phyloP scores from a whole-genome alignment of 1,139 yeast genomes.

The Nakaseomyces bracarensis region DNA sequence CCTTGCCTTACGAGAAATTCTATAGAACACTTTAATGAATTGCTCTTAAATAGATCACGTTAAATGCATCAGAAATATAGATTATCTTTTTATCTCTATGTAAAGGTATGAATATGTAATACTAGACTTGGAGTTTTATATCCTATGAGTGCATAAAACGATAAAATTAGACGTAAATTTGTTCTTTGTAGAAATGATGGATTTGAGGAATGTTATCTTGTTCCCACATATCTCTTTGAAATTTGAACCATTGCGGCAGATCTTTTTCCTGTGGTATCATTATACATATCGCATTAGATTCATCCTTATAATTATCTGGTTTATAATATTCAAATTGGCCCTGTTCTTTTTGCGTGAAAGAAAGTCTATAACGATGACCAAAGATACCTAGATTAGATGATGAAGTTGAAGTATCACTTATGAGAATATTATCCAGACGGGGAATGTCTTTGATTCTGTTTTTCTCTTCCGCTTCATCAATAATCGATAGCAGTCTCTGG shows the following conservation, averaged over 20 bases:
- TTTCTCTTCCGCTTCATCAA: conserved; percentile 18
- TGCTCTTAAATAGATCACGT: too few relatives aligned
- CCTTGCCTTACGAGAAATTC: conserved; percentile 26
- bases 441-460: conserved; percentile 10
- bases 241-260: conserved; percentile 65
- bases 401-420: conserved; percentile 14
- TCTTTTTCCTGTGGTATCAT: conserved; percentile 53
- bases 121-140: neutral
- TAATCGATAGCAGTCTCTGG: conserved; percentile 21
- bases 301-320: conserved; percentile 9
- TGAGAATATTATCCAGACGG: conserved; percentile 6
- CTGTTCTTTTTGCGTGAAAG: conserved; percentile 27
- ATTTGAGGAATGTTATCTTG: conserved; percentile 32
- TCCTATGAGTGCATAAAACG: too few relatives aligned
- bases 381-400: conserved; percentile 28
- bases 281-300: conserved; percentile 31
- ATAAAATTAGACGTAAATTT: conserved; percentile 21
- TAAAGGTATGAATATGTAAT: neutral
- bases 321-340: conserved; percentile 29
- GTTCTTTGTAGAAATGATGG: conserved; percentile 30
- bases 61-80: too few relatives aligned
- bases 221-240: conserved; percentile 60
- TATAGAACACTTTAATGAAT: conserved; percentile 11
- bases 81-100: too few relatives aligned
- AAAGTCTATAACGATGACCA: conserved; percentile 29